These are phyloP conservation scores for Viola pubescens DNA, from an alignment of 441 rosid genomes.

Conservation along the genomic window DNA sequence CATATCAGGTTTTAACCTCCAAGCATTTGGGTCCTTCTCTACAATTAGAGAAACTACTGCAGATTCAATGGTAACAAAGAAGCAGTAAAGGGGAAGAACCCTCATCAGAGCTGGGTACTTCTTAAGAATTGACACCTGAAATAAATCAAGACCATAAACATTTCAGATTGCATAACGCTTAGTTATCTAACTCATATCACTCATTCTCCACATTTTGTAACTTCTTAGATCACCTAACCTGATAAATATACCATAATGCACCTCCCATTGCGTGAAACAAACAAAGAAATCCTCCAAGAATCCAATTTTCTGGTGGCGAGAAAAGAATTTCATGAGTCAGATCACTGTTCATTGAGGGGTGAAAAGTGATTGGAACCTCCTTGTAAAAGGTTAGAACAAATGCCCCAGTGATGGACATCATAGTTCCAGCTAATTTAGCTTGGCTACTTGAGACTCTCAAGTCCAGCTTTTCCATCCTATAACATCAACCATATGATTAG, in stretches of 20 bases:
- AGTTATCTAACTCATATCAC: not conserved
- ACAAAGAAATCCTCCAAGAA: constrained; percentile 26
- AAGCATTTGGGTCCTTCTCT: constrained; percentile 7
- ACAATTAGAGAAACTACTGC: constrained; percentile 7
- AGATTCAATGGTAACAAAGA: constrained; percentile 10
- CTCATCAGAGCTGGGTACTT: constrained; percentile 7
- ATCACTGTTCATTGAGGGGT: too few species aligned
- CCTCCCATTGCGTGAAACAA: constrained; percentile 9
- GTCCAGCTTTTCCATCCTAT: constrained; percentile 31
- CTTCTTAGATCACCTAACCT: constrained; percentile 11
- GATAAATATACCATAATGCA: constrained; percentile 14
- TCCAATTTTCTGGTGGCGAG: constrained; percentile 15
- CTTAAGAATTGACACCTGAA: constrained; percentile 4
- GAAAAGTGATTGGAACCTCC: constrained; percentile 14
- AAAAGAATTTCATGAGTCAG: not conserved
- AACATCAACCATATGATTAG: not conserved
- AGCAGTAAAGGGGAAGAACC: constrained; percentile 12
- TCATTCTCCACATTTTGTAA: not conserved
- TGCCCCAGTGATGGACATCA: constrained; percentile 28
- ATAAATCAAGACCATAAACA: not conserved
- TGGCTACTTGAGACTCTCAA: constrained; percentile 21
- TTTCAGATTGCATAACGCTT: not conserved
- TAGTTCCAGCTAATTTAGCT: constrained; percentile 32
- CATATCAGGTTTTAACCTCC: constrained; percentile 8
- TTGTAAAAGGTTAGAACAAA: constrained; percentile 28